A percentile compares a stretch with the other conserved stretches of the same genome.
These are phyloP conservation scores for Ophiocordyceps australis DNA, from an alignment of 2,329 filamentous ascomycete species.

Conservation along the genomic window DNA sequence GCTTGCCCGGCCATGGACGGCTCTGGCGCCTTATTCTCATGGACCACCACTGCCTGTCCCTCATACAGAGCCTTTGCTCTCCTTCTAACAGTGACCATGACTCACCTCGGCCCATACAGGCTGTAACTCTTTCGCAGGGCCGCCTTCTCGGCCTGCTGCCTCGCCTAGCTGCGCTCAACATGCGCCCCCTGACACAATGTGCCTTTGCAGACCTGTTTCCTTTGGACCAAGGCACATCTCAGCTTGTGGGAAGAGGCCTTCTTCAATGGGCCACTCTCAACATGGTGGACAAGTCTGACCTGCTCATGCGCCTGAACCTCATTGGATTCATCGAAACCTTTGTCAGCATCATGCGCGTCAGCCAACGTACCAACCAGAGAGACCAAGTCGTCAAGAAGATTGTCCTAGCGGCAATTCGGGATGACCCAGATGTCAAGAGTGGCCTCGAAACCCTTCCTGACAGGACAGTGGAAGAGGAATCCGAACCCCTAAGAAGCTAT, in stretches of 20 bases:
- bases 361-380: slow-evolving; percentile 15
- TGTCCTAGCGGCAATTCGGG: slow-evolving; percentile 19
- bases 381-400: slow-evolving; percentile 18
- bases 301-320: slow-evolving; percentile 29
- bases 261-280: slow-evolving; percentile 30
- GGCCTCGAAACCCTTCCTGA: slow-evolving; percentile 25
- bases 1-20: slow-evolving; percentile 26
- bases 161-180: slow-evolving; percentile 26
- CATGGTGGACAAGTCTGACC: slow-evolving; percentile 31
- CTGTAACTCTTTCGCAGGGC: slow-evolving; percentile 31
- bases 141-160: slow-evolving; percentile 32
- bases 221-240: slow-evolving; percentile 5
- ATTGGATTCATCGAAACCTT: slow-evolving; percentile 35
- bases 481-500: slow-evolving; percentile 25
- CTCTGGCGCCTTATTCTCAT: slow-evolving; percentile 36
- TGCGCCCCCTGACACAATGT: slow-evolving; percentile 18
- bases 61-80: slow-evolving; percentile 19
- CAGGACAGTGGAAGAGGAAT: slow-evolving; percentile 30
- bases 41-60: slow-evolving; percentile 21
- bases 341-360: slow-evolving; percentile 26
- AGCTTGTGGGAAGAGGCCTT: slow-evolving; percentile 16
- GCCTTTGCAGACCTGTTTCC: slow-evolving; percentile 16
- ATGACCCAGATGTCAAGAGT: slow-evolving; percentile 18
- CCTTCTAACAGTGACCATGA: slow-evolving; percentile 8
- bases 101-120: slow-evolving; percentile 11